Evolutionary conservation across 2,329 filamentous ascomycete genomes (phyloP).

Genomic region (Gaeumannomyces tritici): DNA sequence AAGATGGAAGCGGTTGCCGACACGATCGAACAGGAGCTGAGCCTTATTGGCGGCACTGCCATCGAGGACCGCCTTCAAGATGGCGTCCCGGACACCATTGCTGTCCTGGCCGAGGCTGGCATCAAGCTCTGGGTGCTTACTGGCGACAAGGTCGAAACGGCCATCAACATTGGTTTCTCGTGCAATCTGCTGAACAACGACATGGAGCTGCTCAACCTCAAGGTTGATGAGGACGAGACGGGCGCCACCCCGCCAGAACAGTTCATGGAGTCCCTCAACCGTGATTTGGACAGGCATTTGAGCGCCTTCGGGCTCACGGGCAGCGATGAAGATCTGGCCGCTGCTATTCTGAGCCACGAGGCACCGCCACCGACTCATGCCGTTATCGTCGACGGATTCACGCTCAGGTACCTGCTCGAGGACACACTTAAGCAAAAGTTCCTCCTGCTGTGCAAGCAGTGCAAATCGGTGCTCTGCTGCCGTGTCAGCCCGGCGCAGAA

Average conservation of each 20-base stretch:
- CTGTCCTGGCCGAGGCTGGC: slow-evolving; percentile 79
- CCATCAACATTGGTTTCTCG: slow-evolving; percentile 99
- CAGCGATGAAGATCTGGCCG: slow-evolving; percentile 72
- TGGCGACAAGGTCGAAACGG: slow-evolving; percentile 97
- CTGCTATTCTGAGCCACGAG: slow-evolving; percentile 74
- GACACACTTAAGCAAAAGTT: slow-evolving; percentile 85
- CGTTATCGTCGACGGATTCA: slow-evolving; percentile 90
- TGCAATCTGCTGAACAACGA: slow-evolving; percentile 96
- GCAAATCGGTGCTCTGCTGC: slow-evolving; percentile 92
- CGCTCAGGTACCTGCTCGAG: slow-evolving; percentile 77
- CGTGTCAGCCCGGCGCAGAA: slow-evolving; percentile 96
- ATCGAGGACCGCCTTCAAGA: slow-evolving; percentile 97
- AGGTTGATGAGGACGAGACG: slow-evolving; percentile 65
- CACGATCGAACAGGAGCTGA: slow-evolving; percentile 81
- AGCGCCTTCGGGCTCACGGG: slow-evolving; percentile 69
- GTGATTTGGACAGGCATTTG: slow-evolving; percentile 66
- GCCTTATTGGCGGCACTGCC: slow-evolving; percentile 82
- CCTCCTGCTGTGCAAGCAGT: slow-evolving; percentile 89
- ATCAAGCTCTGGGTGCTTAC: slow-evolving; percentile 99
- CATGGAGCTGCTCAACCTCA: slow-evolving; percentile 91
- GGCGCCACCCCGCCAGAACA: slow-evolving; percentile 35
- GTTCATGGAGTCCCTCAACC: slow-evolving; percentile 50
- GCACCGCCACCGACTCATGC: slow-evolving; percentile 83
- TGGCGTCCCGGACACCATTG: slow-evolving; percentile 92
- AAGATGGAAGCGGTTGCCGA: slow-evolving; percentile 87